Evolutionary conservation across 2,329 filamentous ascomycete genomes (phyloP).

Genomic region (Cladosporium sp.): DNA sequence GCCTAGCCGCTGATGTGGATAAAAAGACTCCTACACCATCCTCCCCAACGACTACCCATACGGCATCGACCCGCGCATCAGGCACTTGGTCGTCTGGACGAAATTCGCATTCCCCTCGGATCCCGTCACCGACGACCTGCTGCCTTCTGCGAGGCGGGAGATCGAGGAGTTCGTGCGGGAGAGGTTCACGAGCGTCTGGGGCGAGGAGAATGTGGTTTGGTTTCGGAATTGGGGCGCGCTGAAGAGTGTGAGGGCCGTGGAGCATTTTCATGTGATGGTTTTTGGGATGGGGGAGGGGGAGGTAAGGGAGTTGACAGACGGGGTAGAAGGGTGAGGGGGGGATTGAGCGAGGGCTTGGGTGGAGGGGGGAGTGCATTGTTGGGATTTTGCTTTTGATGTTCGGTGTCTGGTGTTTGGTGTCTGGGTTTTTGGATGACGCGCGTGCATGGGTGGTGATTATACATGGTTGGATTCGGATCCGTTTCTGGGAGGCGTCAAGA

Average conservation of each 20-base stretch:
- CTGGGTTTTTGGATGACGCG: not conserved
- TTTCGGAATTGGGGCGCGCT: conserved; percentile 87
- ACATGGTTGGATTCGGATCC: too few species aligned
- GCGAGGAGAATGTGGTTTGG: conserved; percentile 59
- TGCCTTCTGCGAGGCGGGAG: conserved; percentile 52
- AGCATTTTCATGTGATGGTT: conserved; percentile 94
- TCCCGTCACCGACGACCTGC: conserved; percentile 58
- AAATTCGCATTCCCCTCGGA: conserved; percentile 77
- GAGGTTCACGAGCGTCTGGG: conserved; percentile 49
- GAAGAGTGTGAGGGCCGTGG: conserved; percentile 79
- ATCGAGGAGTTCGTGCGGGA: conserved; percentile 65
- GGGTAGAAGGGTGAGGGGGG: conserved; percentile 32
- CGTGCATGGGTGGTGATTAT: not conserved
- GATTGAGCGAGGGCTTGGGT: not conserved
- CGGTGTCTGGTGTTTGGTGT: not conserved
- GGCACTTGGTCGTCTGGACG: conserved; percentile 87
- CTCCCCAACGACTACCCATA: conserved; percentile 94
- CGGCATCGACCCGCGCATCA: conserved; percentile 68
- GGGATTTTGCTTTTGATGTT: conserved; percentile 22
- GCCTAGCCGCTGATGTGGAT: not conserved
- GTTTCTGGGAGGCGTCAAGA: too few species aligned
- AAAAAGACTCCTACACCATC: conserved; percentile 50
- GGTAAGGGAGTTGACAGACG: conserved; percentile 68
- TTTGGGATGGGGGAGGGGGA: conserved; percentile 60
- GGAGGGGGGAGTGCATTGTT: conserved; percentile 11